Base-by-base conservation (phyloP, 2,329 filamentous ascomycete species). In the Hortaea sp. region DNA sequence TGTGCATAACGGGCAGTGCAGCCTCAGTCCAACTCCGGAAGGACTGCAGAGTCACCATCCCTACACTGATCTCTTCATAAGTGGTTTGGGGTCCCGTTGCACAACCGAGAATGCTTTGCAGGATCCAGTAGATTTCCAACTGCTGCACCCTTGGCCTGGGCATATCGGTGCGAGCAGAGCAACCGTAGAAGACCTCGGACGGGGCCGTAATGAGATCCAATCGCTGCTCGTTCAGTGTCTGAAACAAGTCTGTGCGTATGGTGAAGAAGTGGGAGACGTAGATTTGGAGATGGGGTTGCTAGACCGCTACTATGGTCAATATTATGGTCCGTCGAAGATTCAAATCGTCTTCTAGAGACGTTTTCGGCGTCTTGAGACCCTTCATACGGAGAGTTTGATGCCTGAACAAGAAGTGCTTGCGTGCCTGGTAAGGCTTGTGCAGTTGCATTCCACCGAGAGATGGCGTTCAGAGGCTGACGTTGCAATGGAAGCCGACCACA, bases 361-460 rank as follows among this genome's bases (percentile, higher is more conserved):
- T 4, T 20, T 20, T 20, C 20, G 20, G 20, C 20, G 20, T 20
- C 20, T 4, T 20, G 20, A 20, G 20, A 4, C 20, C 20, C 20
- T 20, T 4, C 20, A 20, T 20, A 20, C 20, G 20, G 20, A 20
- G 20, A 20, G 20, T 20, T 20, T 20, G 20, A 20, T 20, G 20
- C 20, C 20, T 2, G 20, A 20, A 20, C 20, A 20, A 20, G 20
- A 20, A 20, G 20, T 44, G 35, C 47, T 39, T 5, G 37, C 37
- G 37, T n/a, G 37, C 37, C 10, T 39, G 37, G 13, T 20, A 20
- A 39, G 37, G 11, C 37, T 27, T 13, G 32, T 35, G 42, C 34
- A 45, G 54, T 55, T 56, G 55, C 58, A 61, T 59, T 61, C 58
- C 58, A 35, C 56, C 44, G 41, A 47, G 45, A 44, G 56, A 59